These are phyloP conservation scores for Tuber melanosporum DNA, from an alignment of 495 filamentous ascomycete genomes.

Conservation along the genomic window DNA sequence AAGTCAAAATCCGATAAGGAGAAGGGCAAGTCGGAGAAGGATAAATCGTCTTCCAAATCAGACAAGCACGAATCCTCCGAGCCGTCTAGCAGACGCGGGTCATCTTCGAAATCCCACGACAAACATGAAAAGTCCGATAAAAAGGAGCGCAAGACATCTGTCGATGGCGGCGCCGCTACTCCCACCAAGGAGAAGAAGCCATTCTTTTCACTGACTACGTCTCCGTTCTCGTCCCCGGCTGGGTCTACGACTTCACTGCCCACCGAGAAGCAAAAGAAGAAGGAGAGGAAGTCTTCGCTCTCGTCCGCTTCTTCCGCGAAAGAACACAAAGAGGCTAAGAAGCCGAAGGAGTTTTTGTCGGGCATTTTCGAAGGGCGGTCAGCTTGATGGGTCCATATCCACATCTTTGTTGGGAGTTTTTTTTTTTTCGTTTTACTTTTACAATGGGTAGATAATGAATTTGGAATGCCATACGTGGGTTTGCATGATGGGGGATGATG, in stretches of 20 bases:
- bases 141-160: background rate
- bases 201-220: conserved; percentile 6
- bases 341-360: conserved; percentile 18
- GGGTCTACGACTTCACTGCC: conserved; percentile 4
- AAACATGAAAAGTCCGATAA: conserved; percentile 20
- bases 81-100: background rate
- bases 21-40: conserved; percentile 18
- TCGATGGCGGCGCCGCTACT: background rate
- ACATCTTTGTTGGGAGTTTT: conserved; percentile 8
- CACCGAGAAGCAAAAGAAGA: background rate
- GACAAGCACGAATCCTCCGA: conserved; percentile 2
- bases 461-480: conserved; percentile 6
- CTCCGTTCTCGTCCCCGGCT: conserved; percentile 26
- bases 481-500: conserved; percentile 3
- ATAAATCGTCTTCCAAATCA: background rate
- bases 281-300: background rate
- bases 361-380: conserved; percentile 27
- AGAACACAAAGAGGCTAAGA: background rate
- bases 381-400: conserved; percentile 9
- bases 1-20: conserved; percentile 10
- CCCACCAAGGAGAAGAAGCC: conserved; percentile 24
- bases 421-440: conserved; percentile 18
- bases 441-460: conserved; percentile 12
- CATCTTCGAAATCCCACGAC: background rate
- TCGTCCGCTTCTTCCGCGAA: background rate